Percentiles rank a stretch among this genome's conserved stretches.
phyloP scores from a whole-genome alignment of 1,284 basidiomycete species.

The Testicularia cyperi region DNA sequence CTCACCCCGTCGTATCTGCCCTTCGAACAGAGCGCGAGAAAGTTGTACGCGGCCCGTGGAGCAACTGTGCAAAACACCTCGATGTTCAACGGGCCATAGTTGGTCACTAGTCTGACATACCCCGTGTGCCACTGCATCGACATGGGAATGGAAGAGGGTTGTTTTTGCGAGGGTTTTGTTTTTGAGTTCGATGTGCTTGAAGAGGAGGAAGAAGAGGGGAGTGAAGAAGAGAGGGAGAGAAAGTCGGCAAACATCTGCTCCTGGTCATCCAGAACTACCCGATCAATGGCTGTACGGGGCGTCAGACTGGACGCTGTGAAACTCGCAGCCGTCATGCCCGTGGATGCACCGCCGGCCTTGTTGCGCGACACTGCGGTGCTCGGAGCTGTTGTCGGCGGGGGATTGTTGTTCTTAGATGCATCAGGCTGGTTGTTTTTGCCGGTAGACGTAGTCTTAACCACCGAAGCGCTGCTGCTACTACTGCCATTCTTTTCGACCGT shows the following conservation, averaged over 20 bases:
- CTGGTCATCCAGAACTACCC: conserved; percentile 88
- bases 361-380: conserved; percentile 18
- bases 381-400: background rate
- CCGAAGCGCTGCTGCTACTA: background rate
- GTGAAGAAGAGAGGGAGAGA: no score
- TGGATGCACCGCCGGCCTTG: conserved; percentile 78
- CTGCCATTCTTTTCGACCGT: background rate
- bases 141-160: no score
- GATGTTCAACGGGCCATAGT: conserved; percentile 82
- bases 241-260: conserved; percentile 74
- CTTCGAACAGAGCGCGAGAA: conserved; percentile 68
- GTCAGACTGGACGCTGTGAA: conserved; percentile 89
- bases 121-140: no score
- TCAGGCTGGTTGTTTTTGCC: background rate
- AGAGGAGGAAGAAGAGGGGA: no score
- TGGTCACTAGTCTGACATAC: conserved; percentile 76
- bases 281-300: conserved; percentile 74
- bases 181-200: no score
- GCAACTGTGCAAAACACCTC: conserved; percentile 89
- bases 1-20: conserved; percentile 83
- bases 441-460: background rate
- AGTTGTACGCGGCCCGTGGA: conserved; percentile 95
- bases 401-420: background rate
- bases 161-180: no score
- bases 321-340: conserved; percentile 84